These are phyloP conservation scores for Solanum hybrid DNA, from an alignment of 305 asterid genomes.

Conservation along the genomic window DNA sequence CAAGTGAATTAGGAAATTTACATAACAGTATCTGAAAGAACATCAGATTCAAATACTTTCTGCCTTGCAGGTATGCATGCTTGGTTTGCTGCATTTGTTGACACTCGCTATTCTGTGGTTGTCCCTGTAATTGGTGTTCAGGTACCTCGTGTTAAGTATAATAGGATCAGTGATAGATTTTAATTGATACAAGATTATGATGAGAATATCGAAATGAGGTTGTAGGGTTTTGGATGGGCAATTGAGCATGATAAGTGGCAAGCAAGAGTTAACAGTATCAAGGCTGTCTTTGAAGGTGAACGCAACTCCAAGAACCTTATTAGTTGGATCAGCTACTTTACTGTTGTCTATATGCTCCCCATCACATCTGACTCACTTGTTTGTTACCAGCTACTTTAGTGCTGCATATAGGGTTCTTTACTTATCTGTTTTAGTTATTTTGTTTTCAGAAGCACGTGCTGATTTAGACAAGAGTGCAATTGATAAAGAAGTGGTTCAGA, in stretches of 20 bases:
- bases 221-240: constrained; percentile 89
- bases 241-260: constrained; percentile 78
- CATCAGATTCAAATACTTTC: not conserved
- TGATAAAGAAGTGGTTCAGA: constrained; percentile 72
- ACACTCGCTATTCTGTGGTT: constrained; percentile 75
- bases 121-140: constrained; percentile 90
- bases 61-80: constrained; percentile 81
- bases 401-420: not conserved
- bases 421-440: constrained; percentile 2
- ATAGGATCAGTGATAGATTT: not conserved
- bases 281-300: constrained; percentile 73
- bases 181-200: not conserved
- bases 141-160: constrained; percentile 26
- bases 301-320: not conserved
- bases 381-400: not conserved
- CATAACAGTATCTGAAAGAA: not conserved
- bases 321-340: not conserved
- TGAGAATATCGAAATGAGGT: not conserved
- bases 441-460: constrained; percentile 57
- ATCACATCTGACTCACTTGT: not conserved
- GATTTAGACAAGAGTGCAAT: constrained; percentile 55
- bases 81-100: constrained; percentile 85
- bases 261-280: constrained; percentile 83
- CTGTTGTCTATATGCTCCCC: accelerated
- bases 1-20: not conserved